These are phyloP conservation scores for Rhexocercosporidium sp. DNA, from an alignment of 2,329 filamentous ascomycete genomes.

Conservation along the genomic window DNA sequence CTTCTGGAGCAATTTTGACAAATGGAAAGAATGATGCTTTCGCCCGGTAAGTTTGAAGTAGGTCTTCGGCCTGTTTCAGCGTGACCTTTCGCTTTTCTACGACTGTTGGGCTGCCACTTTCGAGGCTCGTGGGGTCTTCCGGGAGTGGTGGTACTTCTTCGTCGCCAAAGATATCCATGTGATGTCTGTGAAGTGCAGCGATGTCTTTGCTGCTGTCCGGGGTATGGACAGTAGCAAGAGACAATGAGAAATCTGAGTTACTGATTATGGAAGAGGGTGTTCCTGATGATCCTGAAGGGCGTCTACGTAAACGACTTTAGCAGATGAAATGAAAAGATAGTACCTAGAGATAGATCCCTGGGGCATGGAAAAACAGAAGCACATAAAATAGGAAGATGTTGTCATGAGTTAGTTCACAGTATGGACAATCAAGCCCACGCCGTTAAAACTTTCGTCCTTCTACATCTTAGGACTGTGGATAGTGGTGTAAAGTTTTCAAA, in stretches of 20 bases:
- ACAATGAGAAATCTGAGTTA: constrained; percentile 34
- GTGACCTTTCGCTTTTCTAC: constrained; percentile 34
- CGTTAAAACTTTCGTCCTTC: no score
- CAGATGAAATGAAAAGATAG: not conserved
- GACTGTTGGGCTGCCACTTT: not conserved
- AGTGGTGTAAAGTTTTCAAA: not conserved
- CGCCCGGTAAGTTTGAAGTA: constrained; percentile 29
- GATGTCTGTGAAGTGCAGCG: constrained; percentile 31
- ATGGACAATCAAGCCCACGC: no score
- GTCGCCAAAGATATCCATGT: constrained; percentile 34
- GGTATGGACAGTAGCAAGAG: constrained; percentile 31
- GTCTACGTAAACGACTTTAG: constrained; percentile 3
- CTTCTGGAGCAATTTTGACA: constrained; percentile 31
- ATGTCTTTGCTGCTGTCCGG: constrained; percentile 33
- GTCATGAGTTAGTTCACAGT: no score
- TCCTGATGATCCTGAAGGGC: constrained; percentile 10
- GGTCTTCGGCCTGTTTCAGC: constrained; percentile 32
- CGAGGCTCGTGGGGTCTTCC: not conserved
- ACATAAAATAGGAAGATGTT: not conserved
- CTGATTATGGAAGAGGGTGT: constrained; percentile 9
- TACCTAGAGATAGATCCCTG: not conserved
- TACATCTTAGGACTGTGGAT: not conserved
- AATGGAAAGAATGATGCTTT: constrained; percentile 38
- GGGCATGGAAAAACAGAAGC: not conserved
- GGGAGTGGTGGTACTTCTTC: constrained; percentile 12